Evolutionary conservation across 768 basidiomycete species (phyloP), one percentile per base, ranked within the genome.

Genomic region (Melanogaster broomeanus): DNA sequence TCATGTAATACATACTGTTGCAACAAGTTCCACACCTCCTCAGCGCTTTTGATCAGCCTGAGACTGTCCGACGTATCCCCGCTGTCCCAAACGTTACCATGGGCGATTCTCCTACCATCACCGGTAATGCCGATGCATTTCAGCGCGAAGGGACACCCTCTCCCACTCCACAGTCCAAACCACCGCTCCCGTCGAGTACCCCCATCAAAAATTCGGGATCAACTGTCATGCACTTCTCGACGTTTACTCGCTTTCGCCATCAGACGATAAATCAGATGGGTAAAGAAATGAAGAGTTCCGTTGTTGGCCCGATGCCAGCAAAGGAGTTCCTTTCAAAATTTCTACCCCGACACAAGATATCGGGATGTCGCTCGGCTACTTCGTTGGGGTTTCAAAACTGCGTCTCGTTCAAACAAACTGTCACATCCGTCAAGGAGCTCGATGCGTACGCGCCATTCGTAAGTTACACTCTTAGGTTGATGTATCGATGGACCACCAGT

Each of bases 381-480:
- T n/a, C n/a, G n/a, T n/a, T n/a, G n/a, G n/a, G n/a, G n/a, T n/a
- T n/a, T n/a, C n/a, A n/a, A n/a, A n/a, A n/a, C n/a, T n/a, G n/a
- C n/a, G n/a, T n/a, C n/a, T n/a, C n/a, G n/a, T 44, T 51, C 34
- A 10, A n/a, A 15, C 3, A 5, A 12, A 51, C 34, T 0, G 6
- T 37, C 22, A 11, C 8, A 27, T 21, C 44, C n/a, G 16, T 9
- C n/a, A 19, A 12, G 4, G 24, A 50, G 33, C 22, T 25, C 18
- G 8, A 19, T 34, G 41, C 39, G 22, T 51, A 51, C 21, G 1
- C 4, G n/a, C 50, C 50, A 27, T 52, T 52, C 11, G 22, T 52
- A 24, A 31, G 44, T 46, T 2, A 11, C 13, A 15, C 18, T 22
- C 12, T n/a, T 16, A n/a, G n/a, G n/a, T n/a, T n/a, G n/a, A 3